Conservation (phyloP, 1,284 basidiomycete species). For the Ganoderma multipileum region DNA sequence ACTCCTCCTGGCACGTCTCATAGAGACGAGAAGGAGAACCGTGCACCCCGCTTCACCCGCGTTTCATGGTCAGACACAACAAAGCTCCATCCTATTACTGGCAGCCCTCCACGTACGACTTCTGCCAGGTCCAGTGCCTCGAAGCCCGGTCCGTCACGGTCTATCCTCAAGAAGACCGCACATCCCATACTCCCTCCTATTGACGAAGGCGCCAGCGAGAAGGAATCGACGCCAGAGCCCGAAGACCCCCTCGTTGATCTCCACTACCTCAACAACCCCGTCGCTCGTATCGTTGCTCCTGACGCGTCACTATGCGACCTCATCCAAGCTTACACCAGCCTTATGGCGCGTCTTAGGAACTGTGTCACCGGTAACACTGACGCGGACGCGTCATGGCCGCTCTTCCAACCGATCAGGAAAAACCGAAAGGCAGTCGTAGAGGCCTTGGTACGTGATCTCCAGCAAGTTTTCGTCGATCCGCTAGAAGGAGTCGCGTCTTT, state of each 20-base stretch:
- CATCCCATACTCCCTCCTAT: slow-evolving; percentile 44
- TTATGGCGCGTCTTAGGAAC: slow-evolving; percentile 66
- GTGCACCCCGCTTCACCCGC: slow-evolving; percentile 42
- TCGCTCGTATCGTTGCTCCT: slow-evolving; percentile 60
- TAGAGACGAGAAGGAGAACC: slow-evolving; percentile 58
- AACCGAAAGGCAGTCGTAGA: slow-evolving; percentile 55
- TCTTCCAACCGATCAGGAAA: slow-evolving; percentile 71
- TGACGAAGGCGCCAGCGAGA: slow-evolving; percentile 46
- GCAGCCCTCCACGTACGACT: slow-evolving; percentile 40
- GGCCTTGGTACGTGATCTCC: slow-evolving; percentile 68
- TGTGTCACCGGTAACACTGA: slow-evolving; percentile 56
- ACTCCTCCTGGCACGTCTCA: slow-evolving; percentile 72
- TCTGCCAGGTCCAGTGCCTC: slow-evolving; percentile 43
- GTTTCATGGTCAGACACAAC: slow-evolving; percentile 68
- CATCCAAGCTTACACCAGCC: slow-evolving; percentile 74
- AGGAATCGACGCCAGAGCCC: slow-evolving; percentile 77
- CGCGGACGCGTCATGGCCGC: slow-evolving; percentile 66
- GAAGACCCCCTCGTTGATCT: slow-evolving; percentile 67
- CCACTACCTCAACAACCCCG: slow-evolving; percentile 65
- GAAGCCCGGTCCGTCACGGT: slow-evolving; percentile 54
- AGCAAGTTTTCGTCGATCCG: slow-evolving; percentile 67
- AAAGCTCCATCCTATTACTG: slow-evolving; percentile 56
- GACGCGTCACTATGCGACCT: slow-evolving; percentile 58
- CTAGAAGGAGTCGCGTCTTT: slow-evolving; percentile 35
- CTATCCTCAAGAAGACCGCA: slow-evolving; percentile 67